Evolutionary conservation across 108 stramenopile species (phyloP).

Genomic region (Chaetoceros tenuissimus): DNA sequence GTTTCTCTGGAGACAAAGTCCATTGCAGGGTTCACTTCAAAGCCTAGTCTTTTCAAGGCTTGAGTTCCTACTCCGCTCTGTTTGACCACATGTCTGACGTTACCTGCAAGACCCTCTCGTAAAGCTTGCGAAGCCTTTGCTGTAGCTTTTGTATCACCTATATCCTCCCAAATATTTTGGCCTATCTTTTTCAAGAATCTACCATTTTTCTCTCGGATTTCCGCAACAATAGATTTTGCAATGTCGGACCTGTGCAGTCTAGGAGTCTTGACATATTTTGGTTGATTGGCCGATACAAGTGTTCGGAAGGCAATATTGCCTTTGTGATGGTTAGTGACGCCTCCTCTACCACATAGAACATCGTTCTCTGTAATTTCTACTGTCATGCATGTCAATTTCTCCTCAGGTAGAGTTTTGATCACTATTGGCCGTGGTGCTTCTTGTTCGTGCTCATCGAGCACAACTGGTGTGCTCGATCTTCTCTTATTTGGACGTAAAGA

Average conservation of each 20-base stretch:
- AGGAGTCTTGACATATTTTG: slow-evolving; percentile 35
- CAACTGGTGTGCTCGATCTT: too few relatives aligned
- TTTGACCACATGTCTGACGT: neutral
- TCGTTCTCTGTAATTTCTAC: slow-evolving; percentile 53
- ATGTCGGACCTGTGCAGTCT: slow-evolving; percentile 60
- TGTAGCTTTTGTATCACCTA: slow-evolving; percentile 59
- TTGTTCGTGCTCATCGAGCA: too few relatives aligned
- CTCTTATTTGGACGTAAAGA: too few relatives aligned
- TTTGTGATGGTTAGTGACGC: slow-evolving; percentile 48
- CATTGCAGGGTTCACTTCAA: too few relatives aligned
- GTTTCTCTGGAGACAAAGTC: too few relatives aligned
- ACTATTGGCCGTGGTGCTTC: too few relatives aligned
- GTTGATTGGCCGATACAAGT: slow-evolving; percentile 46
- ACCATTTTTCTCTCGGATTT: slow-evolving; percentile 55
- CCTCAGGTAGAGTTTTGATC: too few relatives aligned
- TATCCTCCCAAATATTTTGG: slow-evolving; percentile 47
- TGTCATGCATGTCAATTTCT: too few relatives aligned
- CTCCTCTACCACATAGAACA: slow-evolving; percentile 70
- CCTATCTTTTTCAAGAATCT: slow-evolving; percentile 69
- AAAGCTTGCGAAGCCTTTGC: slow-evolving; percentile 74
- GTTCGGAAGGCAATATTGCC: slow-evolving; percentile 67
- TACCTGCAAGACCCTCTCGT: slow-evolving; percentile 52
- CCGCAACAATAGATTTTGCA: slow-evolving; percentile 57
- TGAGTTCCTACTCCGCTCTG: neutral
- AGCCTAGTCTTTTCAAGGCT: neutral